Evolutionary conservation across 768 basidiomycete genomes (phyloP).

Genomic region (Rhodotorula graminis): DNA sequence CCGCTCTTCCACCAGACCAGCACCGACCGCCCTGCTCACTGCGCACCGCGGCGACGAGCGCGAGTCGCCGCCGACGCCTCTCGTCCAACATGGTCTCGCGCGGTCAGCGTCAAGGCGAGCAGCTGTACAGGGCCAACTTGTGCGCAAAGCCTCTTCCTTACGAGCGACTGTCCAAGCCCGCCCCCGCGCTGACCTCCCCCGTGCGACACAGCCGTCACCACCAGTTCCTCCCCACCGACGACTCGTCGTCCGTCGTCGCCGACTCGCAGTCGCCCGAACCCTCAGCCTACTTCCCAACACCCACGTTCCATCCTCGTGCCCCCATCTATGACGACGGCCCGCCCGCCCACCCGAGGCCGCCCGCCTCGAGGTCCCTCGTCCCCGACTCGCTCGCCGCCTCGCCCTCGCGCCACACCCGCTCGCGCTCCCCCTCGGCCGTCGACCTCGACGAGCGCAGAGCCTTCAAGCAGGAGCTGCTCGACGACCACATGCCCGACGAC

Average conservation of each 20-base stretch:
- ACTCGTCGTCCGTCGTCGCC: not conserved
- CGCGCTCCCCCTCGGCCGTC: not conserved
- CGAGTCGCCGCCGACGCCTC: too few relatives aligned
- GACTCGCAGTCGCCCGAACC: slow-evolving; percentile 4
- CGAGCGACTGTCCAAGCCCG: too few relatives aligned
- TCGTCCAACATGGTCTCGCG: too few relatives aligned
- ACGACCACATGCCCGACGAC: too few relatives aligned
- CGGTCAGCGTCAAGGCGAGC: too few relatives aligned
- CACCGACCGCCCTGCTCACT: too few relatives aligned
- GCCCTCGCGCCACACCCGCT: not conserved
- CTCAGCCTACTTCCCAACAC: too few relatives aligned
- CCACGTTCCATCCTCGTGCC: not conserved
- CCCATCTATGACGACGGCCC: too few relatives aligned
- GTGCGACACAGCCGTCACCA: not conserved
- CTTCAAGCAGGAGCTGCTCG: not conserved
- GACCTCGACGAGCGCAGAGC: not conserved
- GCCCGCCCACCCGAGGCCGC: too few relatives aligned
- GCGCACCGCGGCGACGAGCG: too few relatives aligned
- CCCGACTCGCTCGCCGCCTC: not conserved
- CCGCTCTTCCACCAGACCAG: too few relatives aligned
- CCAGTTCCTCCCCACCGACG: not conserved
- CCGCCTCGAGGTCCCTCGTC: not conserved
- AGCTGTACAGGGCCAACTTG: too few relatives aligned
- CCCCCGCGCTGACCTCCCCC: not conserved
- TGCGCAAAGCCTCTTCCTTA: not conserved